Conservation (phyloP, 306 rosid species). For the Pyrus bretschneideri region DNA sequence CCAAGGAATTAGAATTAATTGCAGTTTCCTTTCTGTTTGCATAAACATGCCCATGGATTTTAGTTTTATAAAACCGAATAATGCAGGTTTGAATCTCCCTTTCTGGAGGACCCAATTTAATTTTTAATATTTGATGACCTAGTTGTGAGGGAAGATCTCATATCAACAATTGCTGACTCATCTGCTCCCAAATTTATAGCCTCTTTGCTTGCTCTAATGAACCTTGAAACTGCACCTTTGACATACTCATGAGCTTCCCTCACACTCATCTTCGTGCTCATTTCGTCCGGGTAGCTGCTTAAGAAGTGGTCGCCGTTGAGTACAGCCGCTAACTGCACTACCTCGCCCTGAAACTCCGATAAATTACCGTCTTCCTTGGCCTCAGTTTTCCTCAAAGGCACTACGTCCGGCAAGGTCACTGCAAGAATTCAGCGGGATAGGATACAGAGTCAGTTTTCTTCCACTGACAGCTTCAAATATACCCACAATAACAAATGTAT, state of each 20-base stretch:
- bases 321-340: conserved; percentile 89
- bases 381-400: conserved; percentile 58
- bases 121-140: conserved; percentile 42
- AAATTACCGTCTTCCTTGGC: conserved; percentile 58
- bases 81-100: too few species aligned
- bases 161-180: conserved; percentile 88
- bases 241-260: conserved; percentile 74
- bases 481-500: background rate
- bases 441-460: background rate
- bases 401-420: conserved; percentile 85
- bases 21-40: too few species aligned
- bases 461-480: background rate
- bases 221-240: conserved; percentile 78
- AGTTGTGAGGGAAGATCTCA: conserved; percentile 98
- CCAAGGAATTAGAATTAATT: too few species aligned
- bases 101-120: background rate
- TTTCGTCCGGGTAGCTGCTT: conserved; percentile 83
- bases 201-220: conserved; percentile 91
- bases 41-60: too few species aligned
- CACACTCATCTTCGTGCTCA: conserved; percentile 83
- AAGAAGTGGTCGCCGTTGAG: conserved; percentile 89
- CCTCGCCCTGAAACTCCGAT: conserved; percentile 88
- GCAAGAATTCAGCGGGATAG: conserved; percentile 7
- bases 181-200: conserved; percentile 87
- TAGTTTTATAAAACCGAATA: too few species aligned